phyloP scores from a whole-genome alignment of 2,329 filamentous ascomycete species.

The Tolypocladium sp. region DNA sequence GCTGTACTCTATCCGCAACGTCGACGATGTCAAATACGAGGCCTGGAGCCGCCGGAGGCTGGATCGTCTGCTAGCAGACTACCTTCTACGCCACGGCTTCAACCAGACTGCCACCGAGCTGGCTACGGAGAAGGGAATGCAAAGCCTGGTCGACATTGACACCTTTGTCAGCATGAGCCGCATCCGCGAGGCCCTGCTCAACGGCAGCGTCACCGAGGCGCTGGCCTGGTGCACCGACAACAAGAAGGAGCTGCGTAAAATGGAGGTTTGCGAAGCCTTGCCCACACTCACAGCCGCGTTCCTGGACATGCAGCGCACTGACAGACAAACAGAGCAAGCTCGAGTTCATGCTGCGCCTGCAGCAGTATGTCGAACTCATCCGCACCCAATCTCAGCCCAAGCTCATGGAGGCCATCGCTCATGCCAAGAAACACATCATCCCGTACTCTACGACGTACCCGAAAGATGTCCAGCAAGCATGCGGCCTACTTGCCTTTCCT shows the following conservation, averaged over 20 bases:
- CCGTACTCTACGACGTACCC: slow-evolving; percentile 62
- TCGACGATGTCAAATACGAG: slow-evolving; percentile 92
- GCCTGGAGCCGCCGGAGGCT: slow-evolving; percentile 75
- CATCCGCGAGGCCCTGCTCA: slow-evolving; percentile 64
- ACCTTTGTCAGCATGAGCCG: slow-evolving; percentile 77
- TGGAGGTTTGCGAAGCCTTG: slow-evolving; percentile 47
- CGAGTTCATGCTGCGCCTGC: slow-evolving; percentile 86
- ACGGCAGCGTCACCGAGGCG: slow-evolving; percentile 66
- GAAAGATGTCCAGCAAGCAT: slow-evolving; percentile 60
- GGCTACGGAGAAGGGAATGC: slow-evolving; percentile 65
- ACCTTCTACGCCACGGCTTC: slow-evolving; percentile 78
- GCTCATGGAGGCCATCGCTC: slow-evolving; percentile 65
- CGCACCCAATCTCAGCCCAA: slow-evolving; percentile 55
- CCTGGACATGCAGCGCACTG: slow-evolving; percentile 1
- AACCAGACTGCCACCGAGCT: slow-evolving; percentile 66
- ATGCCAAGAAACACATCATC: slow-evolving; percentile 75
- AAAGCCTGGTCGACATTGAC: slow-evolving; percentile 77
- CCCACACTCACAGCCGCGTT: neutral
- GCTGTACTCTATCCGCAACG: slow-evolving; percentile 67
- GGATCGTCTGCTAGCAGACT: slow-evolving; percentile 83
- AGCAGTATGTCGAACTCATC: slow-evolving; percentile 91
- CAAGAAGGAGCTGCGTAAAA: slow-evolving; percentile 83
- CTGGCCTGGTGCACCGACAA: slow-evolving; percentile 89
- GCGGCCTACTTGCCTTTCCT: slow-evolving; percentile 69
- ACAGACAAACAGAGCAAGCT: slow-evolving; percentile 54